A percentile compares a stretch with the other conserved stretches of the same genome.
Conservation (phyloP, 352 stramenopile species). For the Globisporangium nagaii region DNA sequence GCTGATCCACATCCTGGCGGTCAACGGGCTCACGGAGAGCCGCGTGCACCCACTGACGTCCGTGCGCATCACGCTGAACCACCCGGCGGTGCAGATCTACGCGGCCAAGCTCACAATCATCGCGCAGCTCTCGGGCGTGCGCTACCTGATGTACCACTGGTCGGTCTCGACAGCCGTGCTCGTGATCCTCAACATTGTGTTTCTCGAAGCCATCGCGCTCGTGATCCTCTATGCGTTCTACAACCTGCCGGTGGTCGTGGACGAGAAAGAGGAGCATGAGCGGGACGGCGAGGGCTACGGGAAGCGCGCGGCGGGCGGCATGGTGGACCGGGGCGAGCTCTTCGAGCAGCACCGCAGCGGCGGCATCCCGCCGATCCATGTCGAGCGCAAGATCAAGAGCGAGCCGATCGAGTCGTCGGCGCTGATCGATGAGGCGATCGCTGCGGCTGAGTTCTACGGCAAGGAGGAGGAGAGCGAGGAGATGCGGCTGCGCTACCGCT, state of each 20-base stretch:
- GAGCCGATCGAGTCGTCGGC: conserved; percentile 22
- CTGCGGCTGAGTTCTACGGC: background rate
- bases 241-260: conserved; percentile 29
- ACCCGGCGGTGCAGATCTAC: conserved; percentile 67
- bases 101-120: conserved; percentile 73
- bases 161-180: conserved; percentile 58
- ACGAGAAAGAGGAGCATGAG: conserved; percentile 7
- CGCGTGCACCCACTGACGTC: conserved; percentile 40
- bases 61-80: conserved; percentile 55
- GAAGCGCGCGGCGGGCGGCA: background rate
- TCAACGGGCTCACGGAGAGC: conserved; percentile 71
- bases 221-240: conserved; percentile 68
- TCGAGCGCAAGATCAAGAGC: conserved; percentile 30
- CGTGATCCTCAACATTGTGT: conserved; percentile 76
- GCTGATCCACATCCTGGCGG: conserved; percentile 35
- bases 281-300: no score
- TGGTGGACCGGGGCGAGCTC: conserved; percentile 17
- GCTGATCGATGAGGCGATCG: conserved; percentile 16
- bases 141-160: conserved; percentile 88
- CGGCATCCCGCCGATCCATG: conserved; percentile 27
- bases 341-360: conserved; percentile 18
- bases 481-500: conserved; percentile 18
- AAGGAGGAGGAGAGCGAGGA: conserved; percentile 24
- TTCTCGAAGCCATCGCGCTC: conserved; percentile 58
- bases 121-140: conserved; percentile 70